A percentile compares a stretch with the other conserved stretches of the same genome.
phyloP scores from a whole-genome alignment of 2,329 filamentous ascomycete species.

The Penicillium sp. region DNA sequence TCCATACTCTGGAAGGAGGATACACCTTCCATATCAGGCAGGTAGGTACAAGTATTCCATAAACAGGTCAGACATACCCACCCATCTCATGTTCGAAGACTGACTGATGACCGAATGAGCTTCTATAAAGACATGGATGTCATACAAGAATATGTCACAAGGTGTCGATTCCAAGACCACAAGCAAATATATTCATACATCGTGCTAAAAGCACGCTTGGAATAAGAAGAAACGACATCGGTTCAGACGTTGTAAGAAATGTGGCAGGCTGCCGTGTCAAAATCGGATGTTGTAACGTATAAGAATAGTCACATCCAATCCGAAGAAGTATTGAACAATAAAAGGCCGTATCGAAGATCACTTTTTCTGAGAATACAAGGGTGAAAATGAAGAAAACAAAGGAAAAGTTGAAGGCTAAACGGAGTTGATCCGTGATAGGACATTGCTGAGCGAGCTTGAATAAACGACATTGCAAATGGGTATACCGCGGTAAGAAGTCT shows the following conservation, averaged over 20 bases:
- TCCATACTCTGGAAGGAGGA: background rate
- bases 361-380: background rate
- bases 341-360: background rate
- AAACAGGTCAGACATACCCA: background rate
- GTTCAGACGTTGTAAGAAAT: too few species aligned
- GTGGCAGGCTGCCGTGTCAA: background rate
- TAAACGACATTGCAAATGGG: slow-evolving; percentile 12
- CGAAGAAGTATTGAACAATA: background rate
- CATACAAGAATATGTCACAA: background rate
- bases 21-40: background rate
- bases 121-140: background rate
- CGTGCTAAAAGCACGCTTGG: background rate
- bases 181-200: slow-evolving; percentile 3
- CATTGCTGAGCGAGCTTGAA: background rate
- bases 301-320: background rate
- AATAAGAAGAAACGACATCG: too few species aligned
- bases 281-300: background rate
- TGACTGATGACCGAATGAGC: background rate
- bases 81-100: slow-evolving; percentile 4
- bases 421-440: slow-evolving; percentile 2
- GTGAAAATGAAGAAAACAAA: background rate
- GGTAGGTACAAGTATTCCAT: background rate
- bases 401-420: background rate
- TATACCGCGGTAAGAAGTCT: slow-evolving; percentile 20
- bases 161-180: background rate